Evolutionary conservation across 2,329 filamentous ascomycete species (phyloP).

Genomic region (Lanzia echinophila): DNA sequence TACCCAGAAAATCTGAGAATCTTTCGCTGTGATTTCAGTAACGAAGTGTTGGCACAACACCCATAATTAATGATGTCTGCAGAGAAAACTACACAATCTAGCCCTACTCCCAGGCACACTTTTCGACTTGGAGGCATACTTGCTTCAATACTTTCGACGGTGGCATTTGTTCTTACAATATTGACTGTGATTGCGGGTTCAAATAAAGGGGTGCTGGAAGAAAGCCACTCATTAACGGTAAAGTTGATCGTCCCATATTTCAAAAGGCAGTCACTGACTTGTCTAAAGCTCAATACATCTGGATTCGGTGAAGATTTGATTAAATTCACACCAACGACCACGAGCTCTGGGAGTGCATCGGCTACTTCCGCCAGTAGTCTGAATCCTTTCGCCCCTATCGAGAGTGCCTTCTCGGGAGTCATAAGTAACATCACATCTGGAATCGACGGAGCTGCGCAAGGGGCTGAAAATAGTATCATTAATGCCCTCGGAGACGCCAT

Average conservation of each 20-base stretch:
- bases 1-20: background rate
- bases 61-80: background rate
- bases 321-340: background rate
- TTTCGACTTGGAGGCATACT: background rate
- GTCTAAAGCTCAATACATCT: background rate
- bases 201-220: background rate
- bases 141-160: background rate
- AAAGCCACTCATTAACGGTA: background rate
- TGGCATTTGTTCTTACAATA: background rate
- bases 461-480: background rate
- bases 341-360: background rate
- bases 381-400: background rate
- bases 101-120: background rate
- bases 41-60: background rate
- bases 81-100: background rate
- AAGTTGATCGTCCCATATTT: too few relatives aligned
- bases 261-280: background rate
- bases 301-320: background rate
- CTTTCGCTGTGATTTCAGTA: background rate
- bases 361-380: background rate
- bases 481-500: background rate
- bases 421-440: background rate
- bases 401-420: background rate
- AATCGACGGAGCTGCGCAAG: background rate
- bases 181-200: background rate